Conservation (phyloP, 192 early-diverging fungal species). For the Irineochytrium annulatum region DNA sequence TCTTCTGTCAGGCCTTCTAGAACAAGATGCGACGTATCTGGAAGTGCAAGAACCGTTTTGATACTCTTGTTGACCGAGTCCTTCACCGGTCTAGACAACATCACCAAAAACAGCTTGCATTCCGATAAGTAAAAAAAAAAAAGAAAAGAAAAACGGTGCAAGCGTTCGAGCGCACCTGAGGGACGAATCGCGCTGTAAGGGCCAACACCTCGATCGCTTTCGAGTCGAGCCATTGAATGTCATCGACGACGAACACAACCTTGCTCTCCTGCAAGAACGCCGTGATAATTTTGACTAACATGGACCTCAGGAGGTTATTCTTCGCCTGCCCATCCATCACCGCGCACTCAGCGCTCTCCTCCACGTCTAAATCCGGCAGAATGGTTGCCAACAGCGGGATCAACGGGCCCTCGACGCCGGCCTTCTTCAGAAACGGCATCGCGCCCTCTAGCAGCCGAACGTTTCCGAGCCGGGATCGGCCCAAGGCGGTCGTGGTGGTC, state of each 20-base stretch:
- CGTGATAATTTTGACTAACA: background rate
- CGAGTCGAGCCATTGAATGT: no score
- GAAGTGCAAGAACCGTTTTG: no score
- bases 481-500: background rate
- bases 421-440: background rate
- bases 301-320: background rate
- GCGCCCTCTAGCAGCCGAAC: background rate
- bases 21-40: no score
- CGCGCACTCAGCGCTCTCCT: background rate
- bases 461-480: background rate
- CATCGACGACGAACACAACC: background rate
- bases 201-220: no score
- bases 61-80: no score
- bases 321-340: background rate
- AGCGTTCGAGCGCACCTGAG: no score
- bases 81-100: no score
- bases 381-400: background rate
- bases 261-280: background rate
- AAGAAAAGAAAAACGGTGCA: no score
- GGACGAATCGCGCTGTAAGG: no score
- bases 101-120: no score
- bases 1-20: no score
- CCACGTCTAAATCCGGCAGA: background rate
- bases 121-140: no score
- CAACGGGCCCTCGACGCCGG: background rate